Base-by-base conservation (phyloP, 2,329 filamentous ascomycete species). In the Sporothrix inflata region DNA sequence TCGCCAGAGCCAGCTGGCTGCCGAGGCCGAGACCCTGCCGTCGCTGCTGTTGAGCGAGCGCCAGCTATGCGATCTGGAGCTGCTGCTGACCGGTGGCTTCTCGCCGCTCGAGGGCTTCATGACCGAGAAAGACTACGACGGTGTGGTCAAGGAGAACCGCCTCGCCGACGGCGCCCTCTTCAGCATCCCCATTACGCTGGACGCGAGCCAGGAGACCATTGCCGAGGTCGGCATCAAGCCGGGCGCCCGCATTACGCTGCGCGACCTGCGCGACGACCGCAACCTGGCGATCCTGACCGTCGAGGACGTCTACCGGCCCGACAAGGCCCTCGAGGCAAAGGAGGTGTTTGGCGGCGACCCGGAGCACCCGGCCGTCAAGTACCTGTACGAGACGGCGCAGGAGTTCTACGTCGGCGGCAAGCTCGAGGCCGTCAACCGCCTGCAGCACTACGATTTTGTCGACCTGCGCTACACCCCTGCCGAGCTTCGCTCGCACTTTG, bases 371-470 rank as follows among this genome's bases (percentile, higher is more conserved):
- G 96, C 96, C 74, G 89, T 98, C 82, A 93, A 92, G 84, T 96
- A 97, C 85, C 90, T 99, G 75, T 91, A 91, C 85, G 88, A 90
- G 79, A 91, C 90, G 49, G 91, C 92, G 74, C 86, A 93, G 78
- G 94, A 97, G 74, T 97, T 91, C 83, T 98, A 98, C 83, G 89
- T 99, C 75, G 96, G 96, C 80, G 96, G 96, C 81, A 98, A 97
- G 89, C 85, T 99, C 76, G 93, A 98, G 81, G 96, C 96, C 74
- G 91, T 99, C 81, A 95, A 95, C 88, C 92, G 94, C 77, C 88
- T 97, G 74, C 94, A 97, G 85, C 96, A 99, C 88, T 99, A 99
- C 86, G 96, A 99, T 86, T 98, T 98, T 85, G 93, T 98, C 77
- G 96, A 93, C 79, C 89, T 98, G 73, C 91, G 96, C 86, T 98